These are phyloP conservation scores for Fistulifera pelliculosa DNA, from an alignment of 108 stramenopile species.

Conservation along the genomic window DNA sequence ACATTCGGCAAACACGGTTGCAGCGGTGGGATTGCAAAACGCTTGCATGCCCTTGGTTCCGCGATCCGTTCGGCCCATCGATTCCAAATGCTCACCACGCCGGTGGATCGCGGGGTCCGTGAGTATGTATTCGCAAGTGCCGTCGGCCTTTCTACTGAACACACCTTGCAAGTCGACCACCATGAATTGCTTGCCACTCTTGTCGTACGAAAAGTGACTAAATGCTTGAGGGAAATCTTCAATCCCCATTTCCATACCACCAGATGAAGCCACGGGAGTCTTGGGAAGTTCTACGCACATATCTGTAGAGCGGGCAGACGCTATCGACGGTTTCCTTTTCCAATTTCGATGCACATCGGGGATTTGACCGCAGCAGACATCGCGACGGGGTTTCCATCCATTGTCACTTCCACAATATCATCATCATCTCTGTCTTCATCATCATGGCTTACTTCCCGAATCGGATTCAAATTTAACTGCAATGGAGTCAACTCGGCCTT, in stretches of 20 bases:
- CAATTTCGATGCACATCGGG: neutral
- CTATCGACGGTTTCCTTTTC: neutral
- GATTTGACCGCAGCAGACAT: neutral
- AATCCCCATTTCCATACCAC: conserved; percentile 9
- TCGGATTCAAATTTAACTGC: conserved; percentile 21
- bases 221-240: conserved; percentile 33
- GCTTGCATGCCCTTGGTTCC: conserved; percentile 33
- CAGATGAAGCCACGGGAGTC: conserved; percentile 3
- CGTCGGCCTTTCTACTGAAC: conserved; percentile 11
- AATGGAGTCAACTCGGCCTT: neutral
- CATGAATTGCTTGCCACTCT: conserved; percentile 23
- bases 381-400: neutral
- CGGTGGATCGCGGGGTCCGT: conserved; percentile 42
- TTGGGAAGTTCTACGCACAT: neutral
- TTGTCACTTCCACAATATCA: neutral
- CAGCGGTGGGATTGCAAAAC: conserved; percentile 31
- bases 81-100: conserved; percentile 2
- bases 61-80: conserved; percentile 32
- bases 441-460: conserved; percentile 28
- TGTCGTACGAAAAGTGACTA: conserved; percentile 37
- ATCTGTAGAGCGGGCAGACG: neutral
- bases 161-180: conserved; percentile 46
- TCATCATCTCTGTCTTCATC: conserved; percentile 11
- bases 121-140: conserved; percentile 18
- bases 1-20: conserved; percentile 24